A percentile compares a stretch with the other conserved stretches of the same genome.
Evolutionary conservation across 306 rosid genomes (phyloP).

Genomic region (Castanea mollissima): DNA sequence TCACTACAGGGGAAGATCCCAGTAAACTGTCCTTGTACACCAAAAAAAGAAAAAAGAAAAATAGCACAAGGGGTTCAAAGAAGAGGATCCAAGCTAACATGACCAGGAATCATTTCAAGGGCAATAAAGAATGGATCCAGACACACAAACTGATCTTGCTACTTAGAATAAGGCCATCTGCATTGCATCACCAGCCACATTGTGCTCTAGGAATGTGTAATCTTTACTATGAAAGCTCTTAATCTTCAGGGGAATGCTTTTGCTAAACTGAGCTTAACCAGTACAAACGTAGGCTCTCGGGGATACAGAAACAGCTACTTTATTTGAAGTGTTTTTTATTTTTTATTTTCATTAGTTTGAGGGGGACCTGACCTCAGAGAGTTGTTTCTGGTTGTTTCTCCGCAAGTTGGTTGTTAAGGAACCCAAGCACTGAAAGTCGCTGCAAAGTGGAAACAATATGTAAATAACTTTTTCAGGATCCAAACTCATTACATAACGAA

Average conservation of each 20-base stretch:
- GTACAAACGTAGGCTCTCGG: conserved; percentile 8
- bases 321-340: neutral
- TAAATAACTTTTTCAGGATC: neutral
- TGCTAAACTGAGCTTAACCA: conserved; percentile 16
- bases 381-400: conserved; percentile 51
- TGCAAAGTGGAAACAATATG: conserved; percentile 16
- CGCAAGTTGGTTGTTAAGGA: conserved; percentile 58
- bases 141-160: neutral
- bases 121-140: neutral
- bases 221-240: conserved; percentile 16
- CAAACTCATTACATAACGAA: neutral
- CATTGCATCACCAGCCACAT: conserved; percentile 7
- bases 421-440: conserved; percentile 77
- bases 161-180: neutral
- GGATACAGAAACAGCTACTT: conserved; percentile 24
- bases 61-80: neutral
- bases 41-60: neutral
- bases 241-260: conserved; percentile 18
- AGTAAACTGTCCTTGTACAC: conserved; percentile 11
- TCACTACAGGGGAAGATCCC: conserved; percentile 24
- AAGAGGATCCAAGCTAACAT: neutral
- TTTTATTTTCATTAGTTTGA: neutral
- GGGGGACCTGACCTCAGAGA: conserved; percentile 15
- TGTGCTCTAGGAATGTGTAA: conserved; percentile 14
- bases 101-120: neutral